Percentiles rank a stretch among this genome's conserved stretches.
Conservation (phyloP, 495 filamentous ascomycete genomes). For the Chaetomium cochliodes region DNA sequence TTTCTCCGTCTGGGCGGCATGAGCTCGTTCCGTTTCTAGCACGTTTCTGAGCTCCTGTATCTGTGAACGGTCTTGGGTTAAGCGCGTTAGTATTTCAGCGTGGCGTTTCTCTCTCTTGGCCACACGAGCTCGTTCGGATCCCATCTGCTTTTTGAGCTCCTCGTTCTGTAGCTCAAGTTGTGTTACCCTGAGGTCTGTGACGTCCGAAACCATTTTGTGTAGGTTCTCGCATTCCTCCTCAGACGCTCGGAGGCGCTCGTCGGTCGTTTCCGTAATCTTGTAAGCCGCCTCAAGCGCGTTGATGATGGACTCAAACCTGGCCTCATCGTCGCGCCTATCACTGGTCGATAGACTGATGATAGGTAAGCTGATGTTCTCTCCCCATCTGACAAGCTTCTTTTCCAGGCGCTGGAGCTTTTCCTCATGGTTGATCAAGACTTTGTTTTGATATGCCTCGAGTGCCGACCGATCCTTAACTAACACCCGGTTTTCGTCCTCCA, state of each 20-base stretch:
- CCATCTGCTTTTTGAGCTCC: slow-evolving; percentile 4
- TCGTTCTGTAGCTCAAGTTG: slow-evolving; percentile 1
- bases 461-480: not conserved
- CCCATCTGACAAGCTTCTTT: slow-evolving; percentile 1
- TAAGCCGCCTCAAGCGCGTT: slow-evolving; percentile 1
- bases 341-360: no score
- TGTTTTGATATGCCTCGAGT: not conserved
- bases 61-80: not conserved
- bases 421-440: not conserved
- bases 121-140: not conserved
- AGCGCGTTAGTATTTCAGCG: not conserved
- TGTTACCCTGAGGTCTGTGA: not conserved
- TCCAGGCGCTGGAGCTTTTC: not conserved
- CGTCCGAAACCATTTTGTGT: not conserved
- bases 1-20: not conserved
- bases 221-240: not conserved
- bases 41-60: not conserved
- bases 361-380: not conserved
- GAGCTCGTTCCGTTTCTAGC: not conserved
- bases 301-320: not conserved
- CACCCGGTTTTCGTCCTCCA: slow-evolving; percentile 5
- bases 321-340: not conserved
- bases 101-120: not conserved
- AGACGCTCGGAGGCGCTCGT: not conserved
- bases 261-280: not conserved